Evolutionary conservation across 495 filamentous ascomycete genomes (phyloP), one percentile per base, ranked within the genome.

Genomic region (Copromyces sp.): DNA sequence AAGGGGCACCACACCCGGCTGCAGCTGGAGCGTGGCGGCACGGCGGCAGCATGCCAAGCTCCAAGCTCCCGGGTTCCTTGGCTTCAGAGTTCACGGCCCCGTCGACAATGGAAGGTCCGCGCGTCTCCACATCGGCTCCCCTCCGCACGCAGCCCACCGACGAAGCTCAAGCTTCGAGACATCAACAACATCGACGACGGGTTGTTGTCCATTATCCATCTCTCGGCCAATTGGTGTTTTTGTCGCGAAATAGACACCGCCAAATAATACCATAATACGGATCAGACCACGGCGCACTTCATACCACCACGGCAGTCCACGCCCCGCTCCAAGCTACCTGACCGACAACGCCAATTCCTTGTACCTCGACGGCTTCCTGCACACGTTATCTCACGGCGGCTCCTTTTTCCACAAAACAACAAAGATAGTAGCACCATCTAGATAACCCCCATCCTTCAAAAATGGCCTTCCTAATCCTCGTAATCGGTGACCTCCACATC

Each of bases 401-500:
- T 59, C 47, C 47, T 32, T 59, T 29, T 0, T 4, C 16, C 29
- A 65, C 5, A 61, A 11, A 61, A 2, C 47, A 59, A 3, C 41
- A 40, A 37, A 37, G 35, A 37, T 37, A 37, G 35, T 37, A 37
- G 35, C 35, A 37, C 35, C 35, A 7, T 68, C 65, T 32, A 17
- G 4, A 29, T 42, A 24, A 44, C 16, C 24, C 35, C 38, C 32
- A 75, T 37, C n/a, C 47, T 9, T 7, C 72, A 72, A 75, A 75
- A 75, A 85, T 85, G 84, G 84, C 84, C 44, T 85, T 85, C 80
- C 79, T 85, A 68, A 85, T 97, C 78, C 89, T 99, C 80, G 93
- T 94, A 77, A 93, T 98, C 74, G 95, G 95, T 80, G 95, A 99
- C 85, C 88, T 99, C 70, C 97, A 98, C 87, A 98, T 99, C 82